phyloP scores from a whole-genome alignment of 129 eudicot genomes.

The Pulicaria dysenterica region DNA sequence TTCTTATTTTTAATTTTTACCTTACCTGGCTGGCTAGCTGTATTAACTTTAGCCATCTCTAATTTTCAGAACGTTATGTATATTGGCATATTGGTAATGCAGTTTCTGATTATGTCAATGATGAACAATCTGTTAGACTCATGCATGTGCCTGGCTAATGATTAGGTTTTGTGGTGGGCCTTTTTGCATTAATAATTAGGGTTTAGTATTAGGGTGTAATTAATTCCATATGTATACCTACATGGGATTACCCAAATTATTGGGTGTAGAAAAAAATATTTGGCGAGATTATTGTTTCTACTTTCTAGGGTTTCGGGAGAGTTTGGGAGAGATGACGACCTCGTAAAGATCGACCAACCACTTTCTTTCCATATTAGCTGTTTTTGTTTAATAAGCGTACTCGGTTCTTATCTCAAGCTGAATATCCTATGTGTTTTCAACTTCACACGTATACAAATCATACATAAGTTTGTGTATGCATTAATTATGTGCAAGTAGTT shows the following conservation, averaged over 20 bases:
- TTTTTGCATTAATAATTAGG: not conserved
- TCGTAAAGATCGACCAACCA: not conserved
- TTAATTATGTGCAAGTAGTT: not conserved
- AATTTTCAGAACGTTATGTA: not conserved
- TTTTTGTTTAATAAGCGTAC: not conserved
- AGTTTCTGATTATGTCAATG: not conserved
- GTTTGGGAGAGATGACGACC: not conserved
- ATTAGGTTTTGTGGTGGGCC: not conserved
- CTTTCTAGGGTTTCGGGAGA: not conserved
- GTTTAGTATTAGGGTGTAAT: not conserved
- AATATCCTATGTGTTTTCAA: not conserved
- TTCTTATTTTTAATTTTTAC: not conserved
- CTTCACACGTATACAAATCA: not conserved
- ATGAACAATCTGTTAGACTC: constrained; percentile 2
- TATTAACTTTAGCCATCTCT: not conserved
- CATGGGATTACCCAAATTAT: not conserved
- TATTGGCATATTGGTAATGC: not conserved
- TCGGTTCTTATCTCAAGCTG: not conserved
- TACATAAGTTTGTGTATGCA: not conserved
- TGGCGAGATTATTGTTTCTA: not conserved
- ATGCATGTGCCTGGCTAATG: not conserved
- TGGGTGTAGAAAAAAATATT: not conserved
- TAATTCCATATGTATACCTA: not conserved
- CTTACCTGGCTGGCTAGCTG: constrained; percentile 1
- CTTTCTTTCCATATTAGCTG: not conserved